phyloP scores from a whole-genome alignment of 768 basidiomycete species.

The Suillus subalutaceus region DNA sequence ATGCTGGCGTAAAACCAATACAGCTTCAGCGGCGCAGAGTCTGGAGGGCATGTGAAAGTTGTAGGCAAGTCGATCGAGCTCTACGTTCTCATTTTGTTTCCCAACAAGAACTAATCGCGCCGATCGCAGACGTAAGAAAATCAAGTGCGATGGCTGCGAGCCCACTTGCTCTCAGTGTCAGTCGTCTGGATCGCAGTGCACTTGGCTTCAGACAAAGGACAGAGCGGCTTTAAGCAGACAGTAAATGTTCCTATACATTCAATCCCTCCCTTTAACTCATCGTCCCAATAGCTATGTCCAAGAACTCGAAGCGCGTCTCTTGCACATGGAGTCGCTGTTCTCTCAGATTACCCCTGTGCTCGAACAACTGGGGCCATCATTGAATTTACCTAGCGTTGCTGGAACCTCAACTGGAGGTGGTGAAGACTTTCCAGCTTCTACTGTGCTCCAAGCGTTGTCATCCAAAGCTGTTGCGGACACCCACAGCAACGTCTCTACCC shows the following conservation, averaged over 20 bases:
- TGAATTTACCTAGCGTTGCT: constrained; percentile 43
- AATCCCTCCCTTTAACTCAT: constrained; percentile 22
- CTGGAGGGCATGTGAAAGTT: constrained; percentile 90
- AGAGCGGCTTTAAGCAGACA: constrained; percentile 88
- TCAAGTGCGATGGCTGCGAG: constrained; percentile 89
- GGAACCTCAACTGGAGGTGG: constrained; percentile 26
- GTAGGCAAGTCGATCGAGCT: constrained; percentile 57
- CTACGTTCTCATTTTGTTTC: constrained; percentile 16
- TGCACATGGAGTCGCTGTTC: constrained; percentile 90
- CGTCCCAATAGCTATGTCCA: constrained; percentile 72
- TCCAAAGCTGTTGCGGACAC: constrained; percentile 40
- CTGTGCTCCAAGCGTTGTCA: constrained; percentile 39
- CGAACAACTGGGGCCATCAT: constrained; percentile 66
- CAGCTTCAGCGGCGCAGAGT: constrained; percentile 80
- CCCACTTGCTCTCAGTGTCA: constrained; percentile 85
- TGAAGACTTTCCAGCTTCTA: constrained; percentile 28
- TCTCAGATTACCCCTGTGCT: constrained; percentile 79
- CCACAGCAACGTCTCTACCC: constrained; percentile 34
- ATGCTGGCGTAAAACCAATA: constrained; percentile 67
- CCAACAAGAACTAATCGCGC: constrained; percentile 21
- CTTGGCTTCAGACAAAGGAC: constrained; percentile 91
- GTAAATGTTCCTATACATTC: constrained; percentile 47
- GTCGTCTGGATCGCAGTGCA: constrained; percentile 74
- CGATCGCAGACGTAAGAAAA: constrained; percentile 78
- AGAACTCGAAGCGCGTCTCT: constrained; percentile 83